phyloP scores from a whole-genome alignment of 345 rosid species.

The Carallia pectinifolia region DNA sequence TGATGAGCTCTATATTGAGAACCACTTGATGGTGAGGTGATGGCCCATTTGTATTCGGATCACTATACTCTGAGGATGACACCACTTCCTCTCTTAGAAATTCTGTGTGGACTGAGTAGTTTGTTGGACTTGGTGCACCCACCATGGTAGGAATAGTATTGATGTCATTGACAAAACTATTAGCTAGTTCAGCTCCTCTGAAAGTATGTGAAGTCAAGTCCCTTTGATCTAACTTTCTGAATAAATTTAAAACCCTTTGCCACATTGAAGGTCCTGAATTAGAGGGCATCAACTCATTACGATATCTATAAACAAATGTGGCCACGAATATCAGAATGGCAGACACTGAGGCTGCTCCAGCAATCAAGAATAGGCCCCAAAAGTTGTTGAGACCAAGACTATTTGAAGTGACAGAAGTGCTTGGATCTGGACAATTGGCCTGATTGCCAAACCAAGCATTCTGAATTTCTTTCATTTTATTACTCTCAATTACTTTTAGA shows the following conservation, averaged over 20 bases:
- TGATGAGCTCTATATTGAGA: background rate
- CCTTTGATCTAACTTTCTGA: slow-evolving; percentile 9
- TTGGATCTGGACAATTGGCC: background rate
- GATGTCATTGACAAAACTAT: background rate
- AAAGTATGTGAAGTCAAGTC: slow-evolving; percentile 11
- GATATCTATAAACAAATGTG: background rate
- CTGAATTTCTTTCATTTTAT: slow-evolving; percentile 4
- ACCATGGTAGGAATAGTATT: background rate
- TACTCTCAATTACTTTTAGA: slow-evolving; percentile 9
- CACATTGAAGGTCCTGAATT: background rate
- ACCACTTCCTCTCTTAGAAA: background rate
- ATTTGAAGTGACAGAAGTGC: background rate
- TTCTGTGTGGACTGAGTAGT: background rate
- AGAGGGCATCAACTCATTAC: background rate
- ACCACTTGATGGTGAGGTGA: background rate
- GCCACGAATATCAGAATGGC: background rate
- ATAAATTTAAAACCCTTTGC: slow-evolving; percentile 6
- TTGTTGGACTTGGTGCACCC: background rate
- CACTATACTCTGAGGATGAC: slow-evolving; percentile 1
- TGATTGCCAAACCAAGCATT: background rate
- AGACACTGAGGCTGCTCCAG: slow-evolving; percentile 8
- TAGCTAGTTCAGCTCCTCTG: background rate
- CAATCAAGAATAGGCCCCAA: slow-evolving; percentile 22
- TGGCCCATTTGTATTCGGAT: background rate
- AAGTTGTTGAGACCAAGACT: slow-evolving; percentile 17